These are phyloP conservation scores for Ramichloridium luteum DNA, from an alignment of 2,329 filamentous ascomycete species.

Conservation along the genomic window DNA sequence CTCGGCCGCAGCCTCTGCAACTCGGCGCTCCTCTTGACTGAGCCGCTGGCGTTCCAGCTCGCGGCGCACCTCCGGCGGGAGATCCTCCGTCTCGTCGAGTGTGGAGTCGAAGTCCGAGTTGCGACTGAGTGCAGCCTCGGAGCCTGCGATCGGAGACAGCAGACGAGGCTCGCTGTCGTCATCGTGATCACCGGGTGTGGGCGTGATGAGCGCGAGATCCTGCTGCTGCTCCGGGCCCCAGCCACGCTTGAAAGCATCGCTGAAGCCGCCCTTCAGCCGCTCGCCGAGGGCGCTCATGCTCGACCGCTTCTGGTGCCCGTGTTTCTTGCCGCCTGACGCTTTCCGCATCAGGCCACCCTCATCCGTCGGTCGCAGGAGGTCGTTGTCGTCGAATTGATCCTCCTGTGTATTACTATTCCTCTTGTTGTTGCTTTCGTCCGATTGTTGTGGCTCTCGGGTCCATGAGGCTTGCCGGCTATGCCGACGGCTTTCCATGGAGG, in stretches of 20 bases:
- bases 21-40: conserved; percentile 77
- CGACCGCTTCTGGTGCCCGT: conserved; percentile 52
- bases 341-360: conserved; percentile 40
- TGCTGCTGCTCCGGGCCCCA: conserved; percentile 51
- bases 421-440: conserved; percentile 54
- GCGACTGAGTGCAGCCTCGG: conserved; percentile 56
- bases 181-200: conserved; percentile 11
- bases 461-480: conserved; percentile 20
- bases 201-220: conserved; percentile 10
- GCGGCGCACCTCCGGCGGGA: conserved; percentile 78
- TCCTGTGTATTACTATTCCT: neutral
- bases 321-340: conserved; percentile 45
- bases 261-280: conserved; percentile 77
- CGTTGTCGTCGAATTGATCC: conserved; percentile 54
- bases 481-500: conserved; percentile 21
- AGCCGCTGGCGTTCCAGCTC: conserved; percentile 75
- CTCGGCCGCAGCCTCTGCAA: conserved; percentile 78
- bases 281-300: conserved; percentile 56
- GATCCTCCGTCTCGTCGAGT: conserved; percentile 53
- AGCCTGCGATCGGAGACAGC: conserved; percentile 61
- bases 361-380: conserved; percentile 69
- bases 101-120: conserved; percentile 40
- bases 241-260: conserved; percentile 72
- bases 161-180: conserved; percentile 22
- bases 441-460: conserved; percentile 30